Evolutionary conservation across 1,139 yeast genomes (phyloP), one percentile per base, ranked within the genome.

Genomic region (Pichia sp.): DNA sequence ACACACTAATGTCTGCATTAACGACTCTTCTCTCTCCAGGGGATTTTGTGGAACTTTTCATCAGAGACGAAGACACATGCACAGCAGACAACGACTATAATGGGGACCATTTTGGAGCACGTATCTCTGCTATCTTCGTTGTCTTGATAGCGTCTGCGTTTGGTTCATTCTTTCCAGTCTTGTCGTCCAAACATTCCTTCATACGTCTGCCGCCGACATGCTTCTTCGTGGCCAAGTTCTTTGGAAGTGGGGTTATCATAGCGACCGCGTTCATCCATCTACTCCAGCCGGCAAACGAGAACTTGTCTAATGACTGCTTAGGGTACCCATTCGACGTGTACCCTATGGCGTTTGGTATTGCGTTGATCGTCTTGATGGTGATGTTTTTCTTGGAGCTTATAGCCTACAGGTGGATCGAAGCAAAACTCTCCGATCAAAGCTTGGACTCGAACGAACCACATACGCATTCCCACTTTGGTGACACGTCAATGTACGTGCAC

Each of bases 171-270:
- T 76, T 83, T 66, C 89, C 88, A 2, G 66, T 83, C 4, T 62
- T 83, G 40, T 74, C 85, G 1, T 79, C 86, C 7, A 72, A 70
- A 56, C 77, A 78, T 61, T 78, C 85, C 1, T 72, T 75, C 55
- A 70, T 83, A 42, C 71, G 77, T 56, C 59, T 85, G 59, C 90
- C 88, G 3, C 64, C 74, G 8, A 73, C 79, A 77, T 77, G 83
- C 54, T 88, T 82, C 65, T 83, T 86, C 63, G 68, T 82, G 41
- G 87, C 90, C 50, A 87, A 87, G 63, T 88, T 80, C 71, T 89
- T 90, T 66, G 97, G 97, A 55, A 83, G 95, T 1, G 97, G 97
- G 47, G 96, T 90, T 48, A 89, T 90, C 64, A 75, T 89, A 5
- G 93, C 96, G 1, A 90, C 96, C 1, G 89, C 95, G 0, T 85